A percentile compares a stretch with the other conserved stretches of the same genome.
Evolutionary conservation across 192 early-diverging fungal species (phyloP).

Genomic region (Tieghemiomyces parasiticus): DNA sequence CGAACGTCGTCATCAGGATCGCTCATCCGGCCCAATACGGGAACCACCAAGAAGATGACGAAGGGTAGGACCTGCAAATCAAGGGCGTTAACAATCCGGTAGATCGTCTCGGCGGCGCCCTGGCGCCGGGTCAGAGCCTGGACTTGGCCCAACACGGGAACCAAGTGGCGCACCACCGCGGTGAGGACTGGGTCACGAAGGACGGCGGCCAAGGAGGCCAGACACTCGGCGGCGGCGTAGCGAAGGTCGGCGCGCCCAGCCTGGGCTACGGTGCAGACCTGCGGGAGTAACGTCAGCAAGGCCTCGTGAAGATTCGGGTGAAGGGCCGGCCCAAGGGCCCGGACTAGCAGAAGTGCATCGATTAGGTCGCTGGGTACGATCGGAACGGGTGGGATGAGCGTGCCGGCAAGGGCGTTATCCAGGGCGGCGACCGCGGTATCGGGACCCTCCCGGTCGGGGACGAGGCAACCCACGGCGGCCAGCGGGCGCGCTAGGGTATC

Average conservation of each 20-base stretch:
- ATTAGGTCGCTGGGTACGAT: slow-evolving; percentile 55
- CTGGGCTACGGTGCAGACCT: slow-evolving; percentile 43
- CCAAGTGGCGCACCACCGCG: slow-evolving; percentile 52
- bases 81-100: slow-evolving; percentile 63
- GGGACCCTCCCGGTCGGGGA: background rate
- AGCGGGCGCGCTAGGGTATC: slow-evolving; percentile 21
- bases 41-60: slow-evolving; percentile 94
- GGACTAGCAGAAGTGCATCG: slow-evolving; percentile 59
- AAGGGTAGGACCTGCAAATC: slow-evolving; percentile 81
- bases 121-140: slow-evolving; percentile 53
- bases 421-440: slow-evolving; percentile 10
- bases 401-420: background rate
- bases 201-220: slow-evolving; percentile 55
- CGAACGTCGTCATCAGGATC: slow-evolving; percentile 84
- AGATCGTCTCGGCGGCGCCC: slow-evolving; percentile 73
- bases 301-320: slow-evolving; percentile 32
- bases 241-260: slow-evolving; percentile 61
- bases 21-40: slow-evolving; percentile 92
- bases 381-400: background rate
- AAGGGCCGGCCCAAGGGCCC: slow-evolving; percentile 41
- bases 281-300: slow-evolving; percentile 40
- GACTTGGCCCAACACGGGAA: slow-evolving; percentile 67
- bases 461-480: background rate
- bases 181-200: slow-evolving; percentile 62
- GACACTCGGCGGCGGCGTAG: slow-evolving; percentile 55